A percentile compares a stretch with the other conserved stretches of the same genome.
Conservation (phyloP, 371 early-diverging fungal species). For the Mortierella sp. region DNA sequence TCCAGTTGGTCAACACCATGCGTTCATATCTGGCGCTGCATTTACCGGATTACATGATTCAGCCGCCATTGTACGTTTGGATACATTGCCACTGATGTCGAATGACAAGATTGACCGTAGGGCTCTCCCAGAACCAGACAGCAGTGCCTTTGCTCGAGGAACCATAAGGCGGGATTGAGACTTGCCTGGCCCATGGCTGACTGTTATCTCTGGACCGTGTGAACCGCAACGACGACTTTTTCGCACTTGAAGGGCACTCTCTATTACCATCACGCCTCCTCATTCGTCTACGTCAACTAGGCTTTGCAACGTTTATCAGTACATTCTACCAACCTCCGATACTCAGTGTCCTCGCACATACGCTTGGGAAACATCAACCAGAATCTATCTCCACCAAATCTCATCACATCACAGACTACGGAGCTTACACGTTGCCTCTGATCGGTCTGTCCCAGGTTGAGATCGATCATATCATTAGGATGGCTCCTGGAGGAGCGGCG, state of each 20-base stretch:
- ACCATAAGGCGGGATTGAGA: slow-evolving; percentile 11
- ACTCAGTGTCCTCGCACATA: slow-evolving; percentile 9
- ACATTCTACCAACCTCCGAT: slow-evolving; percentile 11
- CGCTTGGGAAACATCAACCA: neutral
- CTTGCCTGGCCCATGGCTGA: neutral
- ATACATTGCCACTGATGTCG: slow-evolving; percentile 8
- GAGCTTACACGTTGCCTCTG: slow-evolving; percentile 12
- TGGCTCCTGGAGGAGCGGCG: slow-evolving; percentile 14
- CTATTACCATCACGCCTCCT: slow-evolving; percentile 1
- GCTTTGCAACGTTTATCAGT: neutral
- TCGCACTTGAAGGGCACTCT: slow-evolving; percentile 19
- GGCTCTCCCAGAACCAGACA: slow-evolving; percentile 12
- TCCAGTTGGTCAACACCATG: slow-evolving; percentile 3
- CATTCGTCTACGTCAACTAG: too few species aligned
- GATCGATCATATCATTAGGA: slow-evolving; percentile 13
- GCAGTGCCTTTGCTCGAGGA: neutral
- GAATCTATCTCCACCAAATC: slow-evolving; percentile 9
- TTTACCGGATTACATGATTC: slow-evolving; percentile 23
- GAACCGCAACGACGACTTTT: slow-evolving; percentile 21
- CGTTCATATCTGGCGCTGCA: neutral
- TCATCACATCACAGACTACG: slow-evolving; percentile 1
- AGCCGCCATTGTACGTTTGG: slow-evolving; percentile 11
- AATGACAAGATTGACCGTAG: slow-evolving; percentile 14
- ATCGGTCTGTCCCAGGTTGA: slow-evolving; percentile 21
- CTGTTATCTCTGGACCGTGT: slow-evolving; percentile 2